Conservation (phyloP, 1,284 basidiomycete genomes). For the Ganoderma resinaceum region DNA sequence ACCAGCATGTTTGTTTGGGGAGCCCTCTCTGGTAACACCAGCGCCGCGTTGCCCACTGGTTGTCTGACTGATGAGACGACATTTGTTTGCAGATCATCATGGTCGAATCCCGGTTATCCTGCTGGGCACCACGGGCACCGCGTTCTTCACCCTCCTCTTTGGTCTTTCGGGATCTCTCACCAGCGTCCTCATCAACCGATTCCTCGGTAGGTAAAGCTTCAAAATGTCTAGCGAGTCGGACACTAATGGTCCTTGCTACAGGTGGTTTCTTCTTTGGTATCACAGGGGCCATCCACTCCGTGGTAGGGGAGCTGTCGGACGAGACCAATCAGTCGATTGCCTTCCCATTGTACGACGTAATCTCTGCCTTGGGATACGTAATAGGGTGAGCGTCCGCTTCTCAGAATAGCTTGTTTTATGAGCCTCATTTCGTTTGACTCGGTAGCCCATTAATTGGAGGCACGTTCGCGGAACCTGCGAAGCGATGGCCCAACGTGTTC, state of each 20-base stretch:
- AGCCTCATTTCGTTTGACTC: neutral
- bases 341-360: conserved; percentile 67
- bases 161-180: conserved; percentile 61
- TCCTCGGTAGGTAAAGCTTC: conserved; percentile 37
- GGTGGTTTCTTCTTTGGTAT: conserved; percentile 60
- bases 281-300: conserved; percentile 65
- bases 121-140: conserved; percentile 56
- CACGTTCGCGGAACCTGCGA: conserved; percentile 60
- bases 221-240: neutral
- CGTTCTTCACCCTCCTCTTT: conserved; percentile 55
- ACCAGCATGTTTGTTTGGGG: conserved; percentile 45
- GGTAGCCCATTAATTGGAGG: conserved; percentile 69
- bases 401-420: too few species aligned
- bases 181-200: conserved; percentile 53
- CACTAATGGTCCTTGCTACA: conserved; percentile 9
- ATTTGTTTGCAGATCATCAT: conserved; percentile 54
- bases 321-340: conserved; percentile 65
- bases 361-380: conserved; percentile 66
- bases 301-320: conserved; percentile 73
- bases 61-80: neutral
- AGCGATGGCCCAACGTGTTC: conserved; percentile 53
- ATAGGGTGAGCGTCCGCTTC: conserved; percentile 52
- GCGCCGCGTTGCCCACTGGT: neutral
- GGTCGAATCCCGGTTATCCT: conserved; percentile 70
- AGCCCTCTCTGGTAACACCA: conserved; percentile 39